These are phyloP conservation scores for Septoria petroselini DNA, from an alignment of 2,329 filamentous ascomycete species.

Conservation along the genomic window DNA sequence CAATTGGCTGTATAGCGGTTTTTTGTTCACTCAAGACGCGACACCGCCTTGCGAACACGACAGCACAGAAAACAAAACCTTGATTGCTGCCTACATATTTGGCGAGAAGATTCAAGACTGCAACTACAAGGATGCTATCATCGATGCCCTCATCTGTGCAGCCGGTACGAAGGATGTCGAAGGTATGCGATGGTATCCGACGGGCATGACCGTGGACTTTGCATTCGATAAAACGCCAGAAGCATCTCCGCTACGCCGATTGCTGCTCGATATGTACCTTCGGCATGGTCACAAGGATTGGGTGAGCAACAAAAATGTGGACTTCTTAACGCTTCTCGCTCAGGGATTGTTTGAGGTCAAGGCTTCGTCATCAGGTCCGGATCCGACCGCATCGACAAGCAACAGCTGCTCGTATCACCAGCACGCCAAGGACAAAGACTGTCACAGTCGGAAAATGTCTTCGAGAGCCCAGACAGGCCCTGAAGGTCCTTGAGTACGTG, in stretches of 20 bases:
- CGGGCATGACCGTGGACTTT: neutral
- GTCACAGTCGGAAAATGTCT: slow-evolving; percentile 1
- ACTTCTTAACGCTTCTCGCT: neutral
- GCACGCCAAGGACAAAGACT: neutral
- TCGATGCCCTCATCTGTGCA: slow-evolving; percentile 15
- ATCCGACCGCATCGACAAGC: neutral
- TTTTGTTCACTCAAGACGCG: neutral
- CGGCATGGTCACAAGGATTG: neutral
- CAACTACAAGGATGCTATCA: slow-evolving; percentile 18
- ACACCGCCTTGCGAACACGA: neutral
- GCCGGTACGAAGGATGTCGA: neutral
- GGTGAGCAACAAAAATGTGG: neutral
- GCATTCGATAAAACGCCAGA: neutral
- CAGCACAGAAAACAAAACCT: slow-evolving; percentile 1
- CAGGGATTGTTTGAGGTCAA: neutral
- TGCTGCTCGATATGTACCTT: slow-evolving; percentile 1
- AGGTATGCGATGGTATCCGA: neutral
- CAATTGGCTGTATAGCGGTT: slow-evolving; percentile 14
- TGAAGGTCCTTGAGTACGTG: no score
- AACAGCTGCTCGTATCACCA: neutral
- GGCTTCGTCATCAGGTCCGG: no score
- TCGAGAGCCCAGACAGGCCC: no score
- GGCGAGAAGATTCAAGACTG: slow-evolving; percentile 24
- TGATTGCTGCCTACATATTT: slow-evolving; percentile 13
- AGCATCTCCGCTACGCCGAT: neutral